Conservation (phyloP, 495 filamentous ascomycete species). For the Patellaria atrata region DNA sequence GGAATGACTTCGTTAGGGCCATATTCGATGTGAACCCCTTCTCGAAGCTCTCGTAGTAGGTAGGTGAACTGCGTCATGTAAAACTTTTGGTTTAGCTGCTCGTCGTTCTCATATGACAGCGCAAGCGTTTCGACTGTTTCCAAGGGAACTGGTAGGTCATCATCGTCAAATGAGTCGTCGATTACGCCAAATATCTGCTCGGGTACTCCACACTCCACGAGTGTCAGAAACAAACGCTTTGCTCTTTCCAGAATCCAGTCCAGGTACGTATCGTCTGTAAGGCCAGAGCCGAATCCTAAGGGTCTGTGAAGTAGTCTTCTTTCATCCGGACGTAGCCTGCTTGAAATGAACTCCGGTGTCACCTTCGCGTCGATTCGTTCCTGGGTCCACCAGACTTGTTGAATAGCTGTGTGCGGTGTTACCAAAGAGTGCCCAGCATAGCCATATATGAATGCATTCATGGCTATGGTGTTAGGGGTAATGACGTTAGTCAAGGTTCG, state of each 20-base stretch:
- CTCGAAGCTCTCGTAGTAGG: conserved; percentile 52
- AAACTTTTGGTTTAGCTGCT: conserved; percentile 57
- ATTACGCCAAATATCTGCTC: conserved; percentile 77
- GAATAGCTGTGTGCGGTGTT: conserved; percentile 24
- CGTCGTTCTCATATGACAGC: conserved; percentile 45
- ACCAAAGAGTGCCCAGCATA: conserved; percentile 28
- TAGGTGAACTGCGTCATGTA: conserved; percentile 71
- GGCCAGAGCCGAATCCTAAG: conserved; percentile 67
- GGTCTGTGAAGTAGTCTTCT: conserved; percentile 51
- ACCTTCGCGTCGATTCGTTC: conserved; percentile 62
- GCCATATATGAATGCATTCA: conserved; percentile 29
- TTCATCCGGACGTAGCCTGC: conserved; percentile 49
- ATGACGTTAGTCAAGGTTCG: conserved; percentile 20
- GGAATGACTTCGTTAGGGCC: conserved; percentile 67
- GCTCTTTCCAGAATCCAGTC: conserved; percentile 81
- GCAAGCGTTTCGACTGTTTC: conserved; percentile 54
- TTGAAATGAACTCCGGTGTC: conserved; percentile 51
- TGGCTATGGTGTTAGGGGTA: conserved; percentile 22
- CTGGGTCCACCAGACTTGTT: conserved; percentile 59
- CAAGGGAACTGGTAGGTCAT: conserved; percentile 67
- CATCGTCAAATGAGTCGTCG: conserved; percentile 77
- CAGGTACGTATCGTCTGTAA: conserved; percentile 83
- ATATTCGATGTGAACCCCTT: conserved; percentile 61
- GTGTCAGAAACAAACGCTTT: conserved; percentile 65
- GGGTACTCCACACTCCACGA: conserved; percentile 64